These are phyloP conservation scores for Corinectria fuckeliana DNA, from an alignment of 2,329 filamentous ascomycete genomes.

Conservation along the genomic window DNA sequence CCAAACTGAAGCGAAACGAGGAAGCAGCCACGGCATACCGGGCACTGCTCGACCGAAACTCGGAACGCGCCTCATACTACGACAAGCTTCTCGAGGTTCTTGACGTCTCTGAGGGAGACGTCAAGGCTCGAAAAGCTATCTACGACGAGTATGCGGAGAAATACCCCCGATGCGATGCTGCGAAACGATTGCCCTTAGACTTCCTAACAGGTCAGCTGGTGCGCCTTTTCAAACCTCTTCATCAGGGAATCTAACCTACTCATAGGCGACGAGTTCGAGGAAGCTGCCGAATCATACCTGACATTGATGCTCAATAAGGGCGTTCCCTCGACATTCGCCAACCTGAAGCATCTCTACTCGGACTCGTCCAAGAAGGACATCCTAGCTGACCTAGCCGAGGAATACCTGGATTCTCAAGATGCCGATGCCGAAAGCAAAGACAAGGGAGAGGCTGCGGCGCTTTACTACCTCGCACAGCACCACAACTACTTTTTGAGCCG, in stretches of 20 bases:
- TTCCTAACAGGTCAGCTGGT: slow-evolving; percentile 72
- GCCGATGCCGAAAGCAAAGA: slow-evolving; percentile 54
- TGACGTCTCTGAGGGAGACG: slow-evolving; percentile 64
- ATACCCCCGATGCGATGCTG: slow-evolving; percentile 82
- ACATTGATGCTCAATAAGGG: slow-evolving; percentile 88
- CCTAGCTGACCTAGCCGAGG: slow-evolving; percentile 77
- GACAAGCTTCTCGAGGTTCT: slow-evolving; percentile 75
- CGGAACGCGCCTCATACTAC: slow-evolving; percentile 88
- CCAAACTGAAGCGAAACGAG: slow-evolving; percentile 75
- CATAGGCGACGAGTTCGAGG: slow-evolving; percentile 77
- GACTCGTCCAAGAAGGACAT: slow-evolving; percentile 79
- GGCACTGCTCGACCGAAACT: slow-evolving; percentile 82
- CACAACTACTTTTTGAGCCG: slow-evolving; percentile 93
- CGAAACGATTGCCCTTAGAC: slow-evolving; percentile 85
- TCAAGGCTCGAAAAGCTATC: slow-evolving; percentile 71
- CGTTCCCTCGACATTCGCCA: slow-evolving; percentile 94
- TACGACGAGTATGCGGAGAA: slow-evolving; percentile 80
- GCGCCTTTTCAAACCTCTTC: neutral
- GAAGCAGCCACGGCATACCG: slow-evolving; percentile 86
- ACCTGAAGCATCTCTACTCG: slow-evolving; percentile 90
- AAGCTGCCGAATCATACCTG: slow-evolving; percentile 80
- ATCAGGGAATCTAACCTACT: slow-evolving; percentile 26
- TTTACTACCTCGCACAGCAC: slow-evolving; percentile 95
- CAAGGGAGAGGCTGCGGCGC: slow-evolving; percentile 77
- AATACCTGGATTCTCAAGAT: slow-evolving; percentile 71